Percentiles rank a stretch among this genome's conserved stretches.
Evolutionary conservation across 257 asterid genomes (phyloP).

Genomic region (Striga asiatica): DNA sequence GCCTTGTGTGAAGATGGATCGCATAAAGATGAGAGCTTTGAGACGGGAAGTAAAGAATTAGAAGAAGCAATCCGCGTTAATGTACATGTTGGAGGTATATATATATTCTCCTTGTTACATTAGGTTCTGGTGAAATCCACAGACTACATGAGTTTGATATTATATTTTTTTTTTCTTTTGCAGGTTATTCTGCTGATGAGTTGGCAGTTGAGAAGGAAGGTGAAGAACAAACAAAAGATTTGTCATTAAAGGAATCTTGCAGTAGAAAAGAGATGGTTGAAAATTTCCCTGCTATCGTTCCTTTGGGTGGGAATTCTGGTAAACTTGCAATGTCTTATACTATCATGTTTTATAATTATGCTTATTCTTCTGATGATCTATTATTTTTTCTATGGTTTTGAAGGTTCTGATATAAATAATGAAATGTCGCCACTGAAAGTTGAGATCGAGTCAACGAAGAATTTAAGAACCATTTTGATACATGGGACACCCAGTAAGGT

Average conservation of each 20-base stretch:
- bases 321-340: no score
- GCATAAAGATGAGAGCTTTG: constrained; percentile 6
- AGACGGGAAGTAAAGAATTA: constrained; percentile 2
- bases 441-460: constrained; percentile 20
- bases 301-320: background rate
- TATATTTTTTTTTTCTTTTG: background rate
- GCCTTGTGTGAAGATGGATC: background rate
- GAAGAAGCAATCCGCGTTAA: background rate
- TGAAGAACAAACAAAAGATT: constrained; percentile 12
- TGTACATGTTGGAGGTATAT: constrained; percentile 18
- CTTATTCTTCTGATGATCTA: background rate
- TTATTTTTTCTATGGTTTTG: background rate
- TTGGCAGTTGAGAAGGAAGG: constrained; percentile 11
- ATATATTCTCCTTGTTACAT: background rate
- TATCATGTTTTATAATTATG: no score
- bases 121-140: background rate
- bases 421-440: constrained; percentile 1
- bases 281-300: background rate
- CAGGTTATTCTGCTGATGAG: constrained; percentile 14
- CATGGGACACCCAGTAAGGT: constrained; percentile 66
- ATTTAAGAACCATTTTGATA: constrained; percentile 43
- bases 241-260: constrained; percentile 2
- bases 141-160: background rate
- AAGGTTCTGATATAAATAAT: constrained; percentile 17
- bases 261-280: background rate